phyloP scores from a whole-genome alignment of 2,329 filamentous ascomycete genomes.

The Colletotrichum higginsianum region DNA sequence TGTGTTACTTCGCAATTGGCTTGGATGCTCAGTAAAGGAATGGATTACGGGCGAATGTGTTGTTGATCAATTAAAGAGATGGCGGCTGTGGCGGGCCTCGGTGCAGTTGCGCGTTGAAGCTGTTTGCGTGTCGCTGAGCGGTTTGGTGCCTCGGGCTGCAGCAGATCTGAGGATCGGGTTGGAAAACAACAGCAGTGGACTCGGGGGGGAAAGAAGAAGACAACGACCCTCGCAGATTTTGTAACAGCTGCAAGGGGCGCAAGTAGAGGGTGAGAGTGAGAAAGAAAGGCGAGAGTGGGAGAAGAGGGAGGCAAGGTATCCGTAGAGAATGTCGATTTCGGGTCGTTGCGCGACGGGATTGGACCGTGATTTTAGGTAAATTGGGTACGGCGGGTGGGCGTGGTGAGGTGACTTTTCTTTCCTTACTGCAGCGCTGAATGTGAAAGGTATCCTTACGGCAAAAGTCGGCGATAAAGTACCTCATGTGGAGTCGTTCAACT shows the following conservation, averaged over 20 bases:
- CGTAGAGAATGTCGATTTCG: slow-evolving; percentile 35
- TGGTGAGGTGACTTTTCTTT: slow-evolving; percentile 13
- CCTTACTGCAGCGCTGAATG: not conserved
- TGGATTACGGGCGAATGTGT: not conserved
- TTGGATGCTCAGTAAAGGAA: not conserved
- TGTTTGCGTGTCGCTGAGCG: not conserved
- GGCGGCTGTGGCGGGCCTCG: slow-evolving; percentile 25
- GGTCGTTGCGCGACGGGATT: slow-evolving; percentile 37
- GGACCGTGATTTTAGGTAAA: slow-evolving; percentile 41
- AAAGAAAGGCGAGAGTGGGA: slow-evolving; percentile 14
- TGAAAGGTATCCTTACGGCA: not conserved
- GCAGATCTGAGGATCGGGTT: slow-evolving; percentile 24
- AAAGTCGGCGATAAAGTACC: not conserved
- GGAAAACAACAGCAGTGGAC: slow-evolving; percentile 18
- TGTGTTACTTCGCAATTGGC: not conserved
- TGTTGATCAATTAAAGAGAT: not conserved
- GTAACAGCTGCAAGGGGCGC: slow-evolving; percentile 33
- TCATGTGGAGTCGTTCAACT: not conserved
- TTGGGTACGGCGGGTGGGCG: slow-evolving; percentile 35
- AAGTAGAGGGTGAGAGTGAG: slow-evolving; percentile 5
- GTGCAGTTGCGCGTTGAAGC: not conserved
- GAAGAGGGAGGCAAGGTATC: slow-evolving; percentile 15
- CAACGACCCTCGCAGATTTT: slow-evolving; percentile 23
- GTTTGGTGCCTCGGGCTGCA: slow-evolving; percentile 12
- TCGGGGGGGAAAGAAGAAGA: slow-evolving; percentile 30